Evolutionary conservation across 2,329 filamentous ascomycete genomes (phyloP).

Genomic region (Penicillium olsonii): DNA sequence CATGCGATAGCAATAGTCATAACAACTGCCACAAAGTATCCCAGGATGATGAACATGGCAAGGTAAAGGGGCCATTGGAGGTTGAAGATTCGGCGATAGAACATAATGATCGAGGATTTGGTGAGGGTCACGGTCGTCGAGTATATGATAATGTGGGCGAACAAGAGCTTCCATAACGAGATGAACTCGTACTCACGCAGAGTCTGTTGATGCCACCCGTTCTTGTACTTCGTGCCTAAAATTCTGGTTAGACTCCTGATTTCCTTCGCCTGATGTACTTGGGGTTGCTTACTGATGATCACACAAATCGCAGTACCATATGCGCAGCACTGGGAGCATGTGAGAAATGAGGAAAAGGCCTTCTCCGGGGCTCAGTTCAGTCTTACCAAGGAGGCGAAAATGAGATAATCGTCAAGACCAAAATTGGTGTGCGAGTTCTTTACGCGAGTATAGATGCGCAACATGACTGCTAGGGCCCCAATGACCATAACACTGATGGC

Average conservation of each 20-base stretch:
- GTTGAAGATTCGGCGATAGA: conserved; percentile 36
- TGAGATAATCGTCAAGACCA: conserved; percentile 11
- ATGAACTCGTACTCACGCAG: conserved; percentile 12
- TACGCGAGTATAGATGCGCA: conserved; percentile 8
- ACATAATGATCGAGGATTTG: conserved; percentile 34
- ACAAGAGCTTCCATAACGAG: conserved; percentile 27
- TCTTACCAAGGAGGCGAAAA: conserved; percentile 7
- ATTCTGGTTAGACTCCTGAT: background rate
- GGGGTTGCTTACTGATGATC: conserved; percentile 2
- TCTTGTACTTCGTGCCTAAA: conserved; percentile 15
- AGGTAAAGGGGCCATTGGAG: conserved; percentile 27
- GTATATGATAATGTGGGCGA: conserved; percentile 34
- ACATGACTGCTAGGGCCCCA: conserved; percentile 6
- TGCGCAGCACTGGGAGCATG: background rate
- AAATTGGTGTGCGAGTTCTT: conserved; percentile 5
- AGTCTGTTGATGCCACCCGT: conserved; percentile 17
- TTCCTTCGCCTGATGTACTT: background rate
- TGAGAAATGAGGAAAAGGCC: background rate
- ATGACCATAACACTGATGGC: conserved; percentile 8
- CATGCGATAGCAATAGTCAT: background rate
- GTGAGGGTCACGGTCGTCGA: conserved; percentile 32
- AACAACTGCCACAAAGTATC: conserved; percentile 29
- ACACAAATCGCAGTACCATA: conserved; percentile 7
- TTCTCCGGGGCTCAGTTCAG: too few species aligned
- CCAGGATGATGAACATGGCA: conserved; percentile 24